Conservation (phyloP, 2,329 filamentous ascomycete species). For the Elsinoe fawcettii region DNA sequence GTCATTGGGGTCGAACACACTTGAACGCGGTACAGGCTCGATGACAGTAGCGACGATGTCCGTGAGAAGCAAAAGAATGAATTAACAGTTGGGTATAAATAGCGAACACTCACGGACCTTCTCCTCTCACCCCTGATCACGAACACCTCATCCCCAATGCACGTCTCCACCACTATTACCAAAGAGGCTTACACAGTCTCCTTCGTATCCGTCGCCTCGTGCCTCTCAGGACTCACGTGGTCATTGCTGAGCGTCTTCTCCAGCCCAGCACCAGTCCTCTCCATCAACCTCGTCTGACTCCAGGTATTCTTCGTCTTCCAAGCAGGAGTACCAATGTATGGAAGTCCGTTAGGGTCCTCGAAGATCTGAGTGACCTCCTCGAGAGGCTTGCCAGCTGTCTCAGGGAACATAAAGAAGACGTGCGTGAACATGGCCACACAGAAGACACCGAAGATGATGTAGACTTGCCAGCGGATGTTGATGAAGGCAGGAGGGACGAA, state of each 20-base stretch:
- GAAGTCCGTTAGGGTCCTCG: slow-evolving; percentile 31
- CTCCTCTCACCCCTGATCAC: background rate
- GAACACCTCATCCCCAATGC: background rate
- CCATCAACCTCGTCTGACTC: slow-evolving; percentile 19
- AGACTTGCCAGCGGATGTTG: slow-evolving; percentile 51
- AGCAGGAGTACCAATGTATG: slow-evolving; percentile 46
- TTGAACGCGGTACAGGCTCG: background rate
- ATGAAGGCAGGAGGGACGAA: slow-evolving; percentile 53
- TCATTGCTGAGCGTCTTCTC: slow-evolving; percentile 22
- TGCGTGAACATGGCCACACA: slow-evolving; percentile 61
- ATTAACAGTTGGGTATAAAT: background rate
- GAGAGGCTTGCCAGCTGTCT: slow-evolving; percentile 65
- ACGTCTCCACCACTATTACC: no score
- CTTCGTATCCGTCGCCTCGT: slow-evolving; percentile 12
- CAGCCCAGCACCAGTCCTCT: slow-evolving; percentile 20
- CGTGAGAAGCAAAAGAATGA: background rate
- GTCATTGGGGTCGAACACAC: no score
- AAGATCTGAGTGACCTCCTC: slow-evolving; percentile 74
- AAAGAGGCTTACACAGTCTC: slow-evolving; percentile 31
- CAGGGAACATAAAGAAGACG: slow-evolving; percentile 57
- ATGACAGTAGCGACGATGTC: background rate
- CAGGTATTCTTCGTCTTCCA: slow-evolving; percentile 43
- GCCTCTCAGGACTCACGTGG: slow-evolving; percentile 17
- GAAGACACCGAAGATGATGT: slow-evolving; percentile 69
- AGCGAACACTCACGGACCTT: background rate